Conservation (phyloP, 2,329 filamentous ascomycete genomes). For the Hymenoscyphus fraxineus region DNA sequence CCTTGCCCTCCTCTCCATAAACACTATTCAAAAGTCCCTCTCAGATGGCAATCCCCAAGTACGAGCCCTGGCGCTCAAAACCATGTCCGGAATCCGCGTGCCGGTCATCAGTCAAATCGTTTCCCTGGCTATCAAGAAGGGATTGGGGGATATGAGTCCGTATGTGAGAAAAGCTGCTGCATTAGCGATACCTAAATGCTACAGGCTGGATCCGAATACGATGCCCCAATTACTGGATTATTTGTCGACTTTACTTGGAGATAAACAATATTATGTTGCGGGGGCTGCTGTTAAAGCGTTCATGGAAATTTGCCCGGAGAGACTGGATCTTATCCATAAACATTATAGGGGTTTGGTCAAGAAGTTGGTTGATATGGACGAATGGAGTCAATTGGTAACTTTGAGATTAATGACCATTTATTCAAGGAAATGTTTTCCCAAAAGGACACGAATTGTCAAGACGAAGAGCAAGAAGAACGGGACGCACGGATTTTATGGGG, state of each 20-base stretch:
- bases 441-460: constrained; percentile 55
- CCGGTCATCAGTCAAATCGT: constrained; percentile 98
- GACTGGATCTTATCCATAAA: constrained; percentile 83
- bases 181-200: constrained; percentile 92
- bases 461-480: constrained; percentile 45
- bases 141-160: constrained; percentile 88
- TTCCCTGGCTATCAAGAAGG: constrained; percentile 90
- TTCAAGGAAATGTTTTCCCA: constrained; percentile 81
- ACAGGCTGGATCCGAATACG: constrained; percentile 81
- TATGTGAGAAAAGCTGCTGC: constrained; percentile 90
- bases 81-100: constrained; percentile 96
- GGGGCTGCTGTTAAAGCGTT: constrained; percentile 89
- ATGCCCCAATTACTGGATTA: constrained; percentile 82
- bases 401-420: constrained; percentile 80
- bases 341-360: constrained; percentile 82
- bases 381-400: constrained; percentile 90
- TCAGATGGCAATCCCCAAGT: constrained; percentile 89
- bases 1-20: constrained; percentile 92
- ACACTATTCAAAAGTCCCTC: constrained; percentile 96
- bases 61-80: constrained; percentile 85
- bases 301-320: constrained; percentile 81
- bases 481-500: constrained; percentile 77
- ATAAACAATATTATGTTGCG: constrained; percentile 95
- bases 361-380: constrained; percentile 97
- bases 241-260: constrained; percentile 71